Evolutionary conservation across 2,329 filamentous ascomycete genomes (phyloP).

Genomic region (Aspergillus alliaceus): DNA sequence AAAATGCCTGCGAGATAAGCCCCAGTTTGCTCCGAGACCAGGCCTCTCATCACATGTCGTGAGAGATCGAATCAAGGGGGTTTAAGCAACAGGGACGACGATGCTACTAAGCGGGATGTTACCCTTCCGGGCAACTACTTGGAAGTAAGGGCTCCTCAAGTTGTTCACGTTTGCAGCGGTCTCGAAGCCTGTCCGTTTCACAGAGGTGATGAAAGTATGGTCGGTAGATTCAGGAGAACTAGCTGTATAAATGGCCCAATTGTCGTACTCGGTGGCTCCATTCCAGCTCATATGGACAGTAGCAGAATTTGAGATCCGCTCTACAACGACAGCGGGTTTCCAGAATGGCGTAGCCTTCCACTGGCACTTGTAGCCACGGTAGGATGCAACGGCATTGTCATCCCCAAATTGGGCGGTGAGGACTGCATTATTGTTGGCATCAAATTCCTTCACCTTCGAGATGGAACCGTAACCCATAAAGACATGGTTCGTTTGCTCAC

Average conservation of each 20-base stretch:
- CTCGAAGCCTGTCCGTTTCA: slow-evolving; percentile 31
- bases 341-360: slow-evolving; percentile 36
- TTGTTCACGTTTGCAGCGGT: slow-evolving; percentile 19
- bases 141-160: slow-evolving; percentile 21
- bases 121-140: slow-evolving; percentile 31
- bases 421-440: slow-evolving; percentile 29
- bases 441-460: slow-evolving; percentile 37
- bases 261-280: slow-evolving; percentile 37
- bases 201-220: slow-evolving; percentile 20
- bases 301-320: slow-evolving; percentile 14
- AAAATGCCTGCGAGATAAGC: background rate
- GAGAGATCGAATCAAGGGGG: no score
- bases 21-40: background rate
- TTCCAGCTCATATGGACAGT: slow-evolving; percentile 41
- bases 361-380: slow-evolving; percentile 36
- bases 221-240: slow-evolving; percentile 17
- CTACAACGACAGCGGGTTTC: slow-evolving; percentile 23
- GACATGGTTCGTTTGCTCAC: slow-evolving; percentile 20
- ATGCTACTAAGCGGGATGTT: slow-evolving; percentile 24
- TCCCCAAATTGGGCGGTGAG: slow-evolving; percentile 34
- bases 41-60: slow-evolving; percentile 3
- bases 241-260: slow-evolving; percentile 35
- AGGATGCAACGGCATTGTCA: slow-evolving; percentile 31
- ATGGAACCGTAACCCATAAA: slow-evolving; percentile 38
- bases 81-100: slow-evolving; percentile 5